Base-by-base conservation (phyloP, 2,329 filamentous ascomycete genomes). In the Uncinocarpus reesii region DNA sequence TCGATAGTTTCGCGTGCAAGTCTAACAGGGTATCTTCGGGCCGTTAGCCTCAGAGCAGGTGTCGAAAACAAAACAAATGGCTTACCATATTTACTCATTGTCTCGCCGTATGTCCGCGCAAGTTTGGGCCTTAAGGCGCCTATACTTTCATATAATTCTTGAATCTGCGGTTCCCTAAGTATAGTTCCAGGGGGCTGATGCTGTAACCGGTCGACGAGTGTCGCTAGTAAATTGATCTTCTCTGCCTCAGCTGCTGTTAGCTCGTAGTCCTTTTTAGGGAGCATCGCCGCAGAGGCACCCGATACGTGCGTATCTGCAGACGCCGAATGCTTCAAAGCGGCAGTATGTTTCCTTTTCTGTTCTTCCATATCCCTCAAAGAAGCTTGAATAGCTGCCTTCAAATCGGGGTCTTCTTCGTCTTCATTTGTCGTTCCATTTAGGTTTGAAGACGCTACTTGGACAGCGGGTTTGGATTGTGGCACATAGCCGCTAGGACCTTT, bases 41-140 rank as follows among this genome's bases (percentile, higher is more conserved):
- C 5, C 10, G 36, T 64, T 51, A 65, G 57, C 31, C 42, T 13
- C 31, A 24, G 1, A 6, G 46, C 45, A 35, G 24, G 15, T 29
- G 11, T 36, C 32, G 3, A 16, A 4, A 32, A 41, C 7, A 21
- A 40, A n/a, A 41, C 37, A 23, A 34, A 8, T 23, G 68, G 10
- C 79, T 63, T 71, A 86, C 86, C 89, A 65, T 96, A 92, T 67
- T 98, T 98, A 77, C 92, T 96, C 92, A 98, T 96, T 0, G 92
- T 95, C 70, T 98, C 92, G 48, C 92, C 92, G 62, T 96, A 95
- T 0, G 90, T 95, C 49, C 92, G 79, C 3, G 92, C 92, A 48
- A 98, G 74, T 65, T 98, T 98, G 1, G 92, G 92, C 42, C 92
- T 79, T 53, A 98, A 71, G 13, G 87, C 77, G n/a, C 90, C 88